Evolutionary conservation across 768 basidiomycete genomes (phyloP).

Genomic region (Ramaria sp.): DNA sequence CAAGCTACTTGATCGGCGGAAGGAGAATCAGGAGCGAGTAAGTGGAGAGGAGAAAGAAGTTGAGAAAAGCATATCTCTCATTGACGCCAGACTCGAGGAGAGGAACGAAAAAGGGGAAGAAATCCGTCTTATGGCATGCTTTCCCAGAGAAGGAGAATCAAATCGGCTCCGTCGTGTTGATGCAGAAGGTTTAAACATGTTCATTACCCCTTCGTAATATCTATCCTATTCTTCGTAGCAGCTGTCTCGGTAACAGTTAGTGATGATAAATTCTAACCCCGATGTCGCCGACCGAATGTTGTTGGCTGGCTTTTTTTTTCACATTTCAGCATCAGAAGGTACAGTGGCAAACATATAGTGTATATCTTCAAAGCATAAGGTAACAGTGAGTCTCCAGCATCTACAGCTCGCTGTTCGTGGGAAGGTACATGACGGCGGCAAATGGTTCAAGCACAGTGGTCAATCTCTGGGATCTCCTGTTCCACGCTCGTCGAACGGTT

Average conservation of each 20-base stretch:
- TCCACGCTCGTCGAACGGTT: not conserved
- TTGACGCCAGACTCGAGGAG: conserved; percentile 5
- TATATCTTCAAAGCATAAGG: not conserved
- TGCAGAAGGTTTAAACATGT: conserved; percentile 3
- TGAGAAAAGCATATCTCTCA: not conserved
- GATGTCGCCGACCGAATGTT: not conserved
- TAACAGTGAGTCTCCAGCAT: not conserved
- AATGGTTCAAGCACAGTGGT: not conserved
- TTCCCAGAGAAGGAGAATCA: not conserved
- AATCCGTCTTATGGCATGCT: not conserved
- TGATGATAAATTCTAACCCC: not conserved
- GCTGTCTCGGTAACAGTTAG: not conserved
- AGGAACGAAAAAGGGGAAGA: conserved; percentile 2
- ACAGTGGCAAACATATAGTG: no score
- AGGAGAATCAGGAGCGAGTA: conserved; percentile 10
- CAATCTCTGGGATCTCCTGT: not conserved
- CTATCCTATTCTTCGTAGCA: not conserved
- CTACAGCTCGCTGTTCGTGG: not conserved
- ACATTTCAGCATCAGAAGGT: not conserved
- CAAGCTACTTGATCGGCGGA: conserved; percentile 44
- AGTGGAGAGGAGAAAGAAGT: not conserved
- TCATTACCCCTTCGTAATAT: not conserved
- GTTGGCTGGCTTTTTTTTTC: not conserved
- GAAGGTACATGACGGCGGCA: not conserved
- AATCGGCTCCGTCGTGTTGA: not conserved